A percentile compares a stretch with the other conserved stretches of the same genome.
Evolutionary conservation across 768 basidiomycete species (phyloP).

Genomic region (Lactarius psammicola): DNA sequence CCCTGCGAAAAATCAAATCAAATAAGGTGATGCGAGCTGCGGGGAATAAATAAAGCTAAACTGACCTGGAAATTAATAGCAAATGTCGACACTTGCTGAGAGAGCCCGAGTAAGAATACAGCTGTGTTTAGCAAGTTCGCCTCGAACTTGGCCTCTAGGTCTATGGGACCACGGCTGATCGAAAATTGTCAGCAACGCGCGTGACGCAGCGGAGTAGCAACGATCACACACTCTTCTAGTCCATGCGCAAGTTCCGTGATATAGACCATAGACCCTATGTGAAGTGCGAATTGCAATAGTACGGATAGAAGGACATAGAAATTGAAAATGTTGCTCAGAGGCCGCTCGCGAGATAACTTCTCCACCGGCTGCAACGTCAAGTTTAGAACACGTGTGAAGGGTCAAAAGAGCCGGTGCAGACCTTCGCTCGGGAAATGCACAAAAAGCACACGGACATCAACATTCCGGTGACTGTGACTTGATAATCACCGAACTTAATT

Average conservation of each 20-base stretch:
- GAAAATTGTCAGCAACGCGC: constrained; percentile 9
- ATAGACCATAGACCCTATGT: constrained; percentile 87
- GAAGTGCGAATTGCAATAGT: constrained; percentile 88
- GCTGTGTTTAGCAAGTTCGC: constrained; percentile 94
- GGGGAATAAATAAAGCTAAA: not conserved
- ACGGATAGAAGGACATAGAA: constrained; percentile 92
- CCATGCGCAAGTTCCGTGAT: constrained; percentile 83
- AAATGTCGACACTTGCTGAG: constrained; percentile 98
- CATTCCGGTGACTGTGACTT: constrained; percentile 94
- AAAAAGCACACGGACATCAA: constrained; percentile 98
- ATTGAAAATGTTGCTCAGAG: constrained; percentile 95
- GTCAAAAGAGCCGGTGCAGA: constrained; percentile 37
- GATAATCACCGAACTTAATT: constrained; percentile 99
- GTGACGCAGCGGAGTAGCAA: constrained; percentile 1
- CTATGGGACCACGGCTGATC: constrained; percentile 68
- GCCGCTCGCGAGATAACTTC: constrained; percentile 89
- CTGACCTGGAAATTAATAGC: constrained; percentile 93
- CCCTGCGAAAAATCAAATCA: too few species aligned
- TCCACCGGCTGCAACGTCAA: constrained; percentile 75
- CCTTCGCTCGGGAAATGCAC: constrained; percentile 97
- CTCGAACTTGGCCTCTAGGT: constrained; percentile 95
- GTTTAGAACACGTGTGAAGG: constrained; percentile 2
- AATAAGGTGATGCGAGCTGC: constrained; percentile 5
- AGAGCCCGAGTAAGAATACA: constrained; percentile 92
- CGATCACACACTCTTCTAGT: constrained; percentile 67